Conservation (phyloP, 306 rosid species). For the Acacia melanoxylon region DNA sequence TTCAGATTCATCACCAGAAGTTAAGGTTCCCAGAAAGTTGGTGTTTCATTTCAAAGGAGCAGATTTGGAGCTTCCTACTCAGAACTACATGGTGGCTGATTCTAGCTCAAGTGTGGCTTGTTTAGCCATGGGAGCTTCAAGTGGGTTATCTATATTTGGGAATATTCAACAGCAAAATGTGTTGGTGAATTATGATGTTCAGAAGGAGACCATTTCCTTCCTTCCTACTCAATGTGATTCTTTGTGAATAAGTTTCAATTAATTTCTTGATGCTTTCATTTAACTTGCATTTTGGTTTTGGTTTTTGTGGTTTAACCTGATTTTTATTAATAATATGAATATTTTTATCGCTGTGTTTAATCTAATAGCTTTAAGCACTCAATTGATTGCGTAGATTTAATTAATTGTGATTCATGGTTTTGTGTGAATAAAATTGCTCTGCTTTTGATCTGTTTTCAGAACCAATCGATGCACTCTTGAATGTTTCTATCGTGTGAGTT, state of each 20-base stretch:
- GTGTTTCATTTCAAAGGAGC: slow-evolving; percentile 70
- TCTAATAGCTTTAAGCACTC: too few species aligned
- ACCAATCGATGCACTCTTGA: neutral
- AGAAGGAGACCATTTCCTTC: slow-evolving; percentile 42
- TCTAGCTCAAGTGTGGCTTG: slow-evolving; percentile 56
- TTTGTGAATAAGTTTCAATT: neutral
- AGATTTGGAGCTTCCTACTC: slow-evolving; percentile 65
- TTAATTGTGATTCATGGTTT: neutral
- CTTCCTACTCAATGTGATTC: slow-evolving; percentile 40
- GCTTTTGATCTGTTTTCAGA: neutral
- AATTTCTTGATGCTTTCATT: neutral
- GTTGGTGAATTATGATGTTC: slow-evolving; percentile 54
- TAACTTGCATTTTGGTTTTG: neutral
- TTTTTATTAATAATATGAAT: slow-evolving; percentile 20
- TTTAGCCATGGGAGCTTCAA: slow-evolving; percentile 69
- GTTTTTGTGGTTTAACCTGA: slow-evolving; percentile 16
- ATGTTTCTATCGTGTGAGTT: neutral
- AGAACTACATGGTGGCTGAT: slow-evolving; percentile 68
- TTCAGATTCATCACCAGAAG: slow-evolving; percentile 26
- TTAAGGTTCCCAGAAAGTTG: slow-evolving; percentile 55
- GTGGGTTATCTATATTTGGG: slow-evolving; percentile 72
- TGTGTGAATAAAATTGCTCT: neutral
- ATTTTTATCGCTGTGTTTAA: neutral
- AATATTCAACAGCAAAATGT: slow-evolving; percentile 58
- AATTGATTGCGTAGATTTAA: too few species aligned